Conservation (phyloP, 805 yeast species). For the Yueomyces sp. region DNA sequence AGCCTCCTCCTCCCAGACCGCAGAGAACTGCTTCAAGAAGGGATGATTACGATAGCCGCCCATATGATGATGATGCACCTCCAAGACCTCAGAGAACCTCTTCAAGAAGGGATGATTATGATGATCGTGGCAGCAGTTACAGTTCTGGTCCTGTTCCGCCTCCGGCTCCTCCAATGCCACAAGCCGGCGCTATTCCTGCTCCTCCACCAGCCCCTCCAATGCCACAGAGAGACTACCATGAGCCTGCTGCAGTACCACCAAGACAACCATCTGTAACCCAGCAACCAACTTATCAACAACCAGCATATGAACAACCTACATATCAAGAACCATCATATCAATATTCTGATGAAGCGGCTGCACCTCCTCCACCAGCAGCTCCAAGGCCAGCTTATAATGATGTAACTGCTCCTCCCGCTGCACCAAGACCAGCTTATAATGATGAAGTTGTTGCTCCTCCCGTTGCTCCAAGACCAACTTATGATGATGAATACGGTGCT, state of each 20-base stretch:
- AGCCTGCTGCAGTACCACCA: neutral
- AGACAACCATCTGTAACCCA: neutral
- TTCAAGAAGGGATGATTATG: neutral
- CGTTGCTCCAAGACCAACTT: neutral
- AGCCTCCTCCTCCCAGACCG: neutral
- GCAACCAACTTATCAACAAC: neutral
- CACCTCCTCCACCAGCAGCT: neutral
- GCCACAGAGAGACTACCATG: neutral
- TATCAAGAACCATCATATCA: neutral
- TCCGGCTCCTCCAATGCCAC: neutral
- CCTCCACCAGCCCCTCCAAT: neutral
- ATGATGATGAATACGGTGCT: neutral
- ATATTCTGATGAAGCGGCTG: neutral
- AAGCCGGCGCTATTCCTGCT: neutral
- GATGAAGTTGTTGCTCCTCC: neutral
- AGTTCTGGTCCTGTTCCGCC: neutral
- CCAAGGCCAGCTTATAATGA: neutral
- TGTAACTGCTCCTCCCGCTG: neutral
- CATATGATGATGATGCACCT: neutral
- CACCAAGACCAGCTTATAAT: neutral
- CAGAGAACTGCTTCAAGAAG: neutral
- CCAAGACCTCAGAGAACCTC: neutral
- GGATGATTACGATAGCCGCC: neutral
- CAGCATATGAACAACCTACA: neutral
- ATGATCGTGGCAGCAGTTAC: neutral